These are phyloP conservation scores for Akanthomyces muscarius DNA, from an alignment of 2,329 filamentous ascomycete genomes.

Conservation along the genomic window DNA sequence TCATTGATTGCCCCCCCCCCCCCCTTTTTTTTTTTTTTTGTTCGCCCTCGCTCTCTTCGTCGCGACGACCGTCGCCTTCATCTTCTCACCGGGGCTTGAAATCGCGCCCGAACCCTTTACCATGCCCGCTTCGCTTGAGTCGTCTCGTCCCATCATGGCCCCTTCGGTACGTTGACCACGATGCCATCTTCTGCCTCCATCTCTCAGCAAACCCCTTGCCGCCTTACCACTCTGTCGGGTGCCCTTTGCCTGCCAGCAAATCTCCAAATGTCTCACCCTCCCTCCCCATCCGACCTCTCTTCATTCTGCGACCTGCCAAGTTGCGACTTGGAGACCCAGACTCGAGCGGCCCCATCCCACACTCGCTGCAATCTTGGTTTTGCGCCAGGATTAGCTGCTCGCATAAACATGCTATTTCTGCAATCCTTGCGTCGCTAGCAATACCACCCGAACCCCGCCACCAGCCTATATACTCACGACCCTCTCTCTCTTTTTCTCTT, in stretches of 20 bases:
- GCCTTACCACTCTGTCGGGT: background rate
- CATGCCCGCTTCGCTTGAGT: slow-evolving; percentile 59
- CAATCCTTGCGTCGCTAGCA: background rate
- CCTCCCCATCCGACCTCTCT: slow-evolving; percentile 9
- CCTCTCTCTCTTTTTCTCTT: background rate
- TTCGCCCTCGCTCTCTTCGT: background rate
- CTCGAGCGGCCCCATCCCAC: background rate
- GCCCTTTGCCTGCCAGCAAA: slow-evolving; percentile 1
- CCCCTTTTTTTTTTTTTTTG: background rate
- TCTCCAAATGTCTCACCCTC: slow-evolving; percentile 12
- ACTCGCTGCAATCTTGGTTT: background rate
- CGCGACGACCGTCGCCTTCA: background rate
- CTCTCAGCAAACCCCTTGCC: slow-evolving; percentile 9
- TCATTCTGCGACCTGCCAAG: background rate
- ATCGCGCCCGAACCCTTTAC: slow-evolving; percentile 19
- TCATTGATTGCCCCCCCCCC: slow-evolving; percentile 3
- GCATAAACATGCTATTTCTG: background rate
- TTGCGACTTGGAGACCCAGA: background rate
- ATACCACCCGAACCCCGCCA: slow-evolving; percentile 9
- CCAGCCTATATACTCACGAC: background rate
- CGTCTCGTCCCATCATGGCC: slow-evolving; percentile 59
- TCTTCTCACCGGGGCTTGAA: background rate
- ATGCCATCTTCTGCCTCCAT: slow-evolving; percentile 3
- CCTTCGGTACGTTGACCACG: slow-evolving; percentile 47
- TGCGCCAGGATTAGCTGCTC: background rate